phyloP scores from a whole-genome alignment of 2,329 filamentous ascomycete species.

The Neoarthrinium moseri region DNA sequence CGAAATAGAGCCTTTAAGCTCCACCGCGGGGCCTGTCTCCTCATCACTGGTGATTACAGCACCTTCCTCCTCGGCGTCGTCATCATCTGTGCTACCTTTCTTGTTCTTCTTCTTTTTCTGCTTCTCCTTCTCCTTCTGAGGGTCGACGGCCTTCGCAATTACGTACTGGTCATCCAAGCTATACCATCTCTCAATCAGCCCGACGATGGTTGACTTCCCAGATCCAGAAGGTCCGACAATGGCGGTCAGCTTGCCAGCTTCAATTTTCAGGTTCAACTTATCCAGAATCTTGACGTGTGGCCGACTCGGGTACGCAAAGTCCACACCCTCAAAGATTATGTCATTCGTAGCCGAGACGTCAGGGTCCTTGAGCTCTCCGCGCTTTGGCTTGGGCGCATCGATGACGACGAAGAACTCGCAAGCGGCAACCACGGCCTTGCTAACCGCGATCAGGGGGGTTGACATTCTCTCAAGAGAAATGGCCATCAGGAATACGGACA shows the following conservation, averaged over 20 bases:
- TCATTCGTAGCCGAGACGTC: constrained; percentile 50
- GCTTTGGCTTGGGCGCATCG: constrained; percentile 42
- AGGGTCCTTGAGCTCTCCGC: constrained; percentile 41
- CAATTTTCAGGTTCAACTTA: constrained; percentile 55
- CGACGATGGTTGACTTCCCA: constrained; percentile 74
- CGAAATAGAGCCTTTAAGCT: constrained; percentile 50
- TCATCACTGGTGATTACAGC: constrained; percentile 18
- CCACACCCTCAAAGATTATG: constrained; percentile 62
- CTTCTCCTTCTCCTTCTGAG: constrained; percentile 42
- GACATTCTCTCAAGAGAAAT: constrained; percentile 57
- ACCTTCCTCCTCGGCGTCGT: constrained; percentile 20
- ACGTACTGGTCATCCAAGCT: constrained; percentile 53
- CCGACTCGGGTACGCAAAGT: constrained; percentile 71
- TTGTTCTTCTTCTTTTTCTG: constrained; percentile 30
- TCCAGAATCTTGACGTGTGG: constrained; percentile 64
- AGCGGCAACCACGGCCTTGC: constrained; percentile 57
- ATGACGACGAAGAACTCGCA: constrained; percentile 58
- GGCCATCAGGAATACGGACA: constrained; percentile 58
- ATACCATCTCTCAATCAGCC: constrained; percentile 72
- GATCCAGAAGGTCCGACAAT: constrained; percentile 72
- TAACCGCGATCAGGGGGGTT: constrained; percentile 56
- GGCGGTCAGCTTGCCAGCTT: constrained; percentile 66
- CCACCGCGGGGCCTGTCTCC: constrained; percentile 39
- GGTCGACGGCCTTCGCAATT: constrained; percentile 49
- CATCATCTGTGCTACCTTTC: constrained; percentile 25